phyloP scores from a whole-genome alignment of 1,284 basidiomycete species.

The Rhodotorula sp. region DNA sequence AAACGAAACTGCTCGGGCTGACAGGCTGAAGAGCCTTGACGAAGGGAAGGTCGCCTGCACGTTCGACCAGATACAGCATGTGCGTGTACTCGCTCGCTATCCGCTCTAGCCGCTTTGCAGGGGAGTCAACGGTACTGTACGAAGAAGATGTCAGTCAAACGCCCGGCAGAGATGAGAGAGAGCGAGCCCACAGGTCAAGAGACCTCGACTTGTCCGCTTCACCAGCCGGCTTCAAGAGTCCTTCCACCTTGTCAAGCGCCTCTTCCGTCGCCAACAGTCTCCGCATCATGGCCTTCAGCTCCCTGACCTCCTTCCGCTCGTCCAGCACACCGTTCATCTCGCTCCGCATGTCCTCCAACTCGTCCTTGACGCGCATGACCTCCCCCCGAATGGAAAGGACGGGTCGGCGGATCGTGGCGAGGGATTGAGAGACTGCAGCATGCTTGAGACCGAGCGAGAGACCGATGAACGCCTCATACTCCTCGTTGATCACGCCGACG shows the following conservation, averaged over 20 bases:
- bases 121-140: slow-evolving; percentile 35
- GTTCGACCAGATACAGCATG: slow-evolving; percentile 81
- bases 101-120: slow-evolving; percentile 73
- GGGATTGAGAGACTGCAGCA: slow-evolving; percentile 29
- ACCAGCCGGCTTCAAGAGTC: slow-evolving; percentile 30
- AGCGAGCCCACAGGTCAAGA: slow-evolving; percentile 12
- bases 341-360: slow-evolving; percentile 57
- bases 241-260: slow-evolving; percentile 44
- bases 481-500: slow-evolving; percentile 91
- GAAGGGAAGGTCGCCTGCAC: slow-evolving; percentile 72
- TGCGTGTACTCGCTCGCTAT: slow-evolving; percentile 85
- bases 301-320: slow-evolving; percentile 68
- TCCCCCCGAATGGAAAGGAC: slow-evolving; percentile 58
- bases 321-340: slow-evolving; percentile 73
- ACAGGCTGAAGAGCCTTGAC: slow-evolving; percentile 82
- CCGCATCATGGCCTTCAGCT: slow-evolving; percentile 65
- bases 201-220: slow-evolving; percentile 2
- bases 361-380: slow-evolving; percentile 59
- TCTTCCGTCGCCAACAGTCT: slow-evolving; percentile 43
- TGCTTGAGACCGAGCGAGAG: slow-evolving; percentile 51
- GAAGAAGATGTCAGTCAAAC: not conserved
- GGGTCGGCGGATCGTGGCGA: slow-evolving; percentile 35
- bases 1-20: slow-evolving; percentile 49
- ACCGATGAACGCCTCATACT: slow-evolving; percentile 96
- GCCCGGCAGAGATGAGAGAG: not conserved